These are phyloP conservation scores for Neckera pumila DNA, from an alignment of 225 moss, liverwort and hornwort genomes.

Conservation along the genomic window DNA sequence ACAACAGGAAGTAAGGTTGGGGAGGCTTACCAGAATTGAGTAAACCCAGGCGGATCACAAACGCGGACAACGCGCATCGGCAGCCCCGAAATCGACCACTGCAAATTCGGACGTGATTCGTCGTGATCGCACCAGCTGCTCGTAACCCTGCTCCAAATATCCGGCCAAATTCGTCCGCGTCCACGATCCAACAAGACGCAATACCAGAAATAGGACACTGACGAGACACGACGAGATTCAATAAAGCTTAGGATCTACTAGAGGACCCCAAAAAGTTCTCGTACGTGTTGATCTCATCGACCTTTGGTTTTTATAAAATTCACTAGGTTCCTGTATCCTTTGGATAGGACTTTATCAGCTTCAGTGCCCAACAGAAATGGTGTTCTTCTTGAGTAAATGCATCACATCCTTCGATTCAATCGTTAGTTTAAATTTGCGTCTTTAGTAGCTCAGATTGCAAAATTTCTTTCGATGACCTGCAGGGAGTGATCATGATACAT, in stretches of 20 bases:
- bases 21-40: conserved; percentile 8
- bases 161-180: not conserved
- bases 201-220: not conserved
- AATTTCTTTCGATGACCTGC: too few relatives aligned
- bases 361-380: not conserved
- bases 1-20: not conserved
- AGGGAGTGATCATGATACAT: too few relatives aligned
- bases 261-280: too few relatives aligned
- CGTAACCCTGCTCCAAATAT: not conserved
- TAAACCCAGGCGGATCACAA: not conserved
- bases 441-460: too few relatives aligned
- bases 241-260: not conserved
- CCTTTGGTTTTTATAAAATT: not conserved
- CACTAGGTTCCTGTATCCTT: not conserved
- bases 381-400: too few relatives aligned
- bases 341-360: not conserved
- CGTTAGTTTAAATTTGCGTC: too few relatives aligned
- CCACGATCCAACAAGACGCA: not conserved
- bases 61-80: not conserved
- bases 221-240: not conserved
- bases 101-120: not conserved
- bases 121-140: not conserved
- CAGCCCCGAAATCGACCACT: not conserved
- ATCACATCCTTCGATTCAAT: too few relatives aligned
- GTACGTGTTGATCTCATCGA: not conserved